Base-by-base conservation (phyloP, 768 basidiomycete species). In the Baorangia bicolor region DNA sequence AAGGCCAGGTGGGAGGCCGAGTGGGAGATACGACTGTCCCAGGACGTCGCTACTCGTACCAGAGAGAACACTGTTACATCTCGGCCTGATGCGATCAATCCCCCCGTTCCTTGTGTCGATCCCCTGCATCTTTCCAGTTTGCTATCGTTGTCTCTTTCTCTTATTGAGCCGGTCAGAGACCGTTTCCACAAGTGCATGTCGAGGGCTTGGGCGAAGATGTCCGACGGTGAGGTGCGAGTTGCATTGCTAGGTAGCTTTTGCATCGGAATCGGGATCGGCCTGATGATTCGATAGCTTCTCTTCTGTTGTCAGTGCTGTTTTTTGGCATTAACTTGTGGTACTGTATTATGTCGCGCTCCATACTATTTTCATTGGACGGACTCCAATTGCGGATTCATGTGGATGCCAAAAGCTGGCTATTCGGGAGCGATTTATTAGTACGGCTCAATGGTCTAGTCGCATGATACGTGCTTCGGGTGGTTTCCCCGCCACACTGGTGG, bases 91-190 rank as follows among this genome's bases (percentile, higher is more conserved):
- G 44, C 23, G 25, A 56, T 59, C 47, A n/a, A 40, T 30, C 53
- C 55, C 20, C 55, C 67, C 14, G 37, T 47, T 14, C 71, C 73
- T n/a, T 66, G 69, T 18, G 78, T 85, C 55, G 87, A 89, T 58
- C 88, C 87, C 2, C 69, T 90, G 16, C 85, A 88, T 65, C 65
- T 88, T 34, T 85, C 86, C 1, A 86, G 85, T 6, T 69, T 89
- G 30, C 14, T 89, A 8, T 64, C 81, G 44, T 80, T 86, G 62
- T 83, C 87, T 1, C 55, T 86, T 27, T 88, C 87, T 10, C 75
- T 88, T 25, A 59, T 88, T 10, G 77, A 74, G 0, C 85, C 85
- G 3, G 59, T 75, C 34, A 71, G 66, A 47, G 56, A 61, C 20
- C 63, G 64, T 16, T 47, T 78, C 3, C 56, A 50, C 23, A 67